Base-by-base conservation (phyloP, 106 monocot genomes). In the Apostasia ramifera region DNA sequence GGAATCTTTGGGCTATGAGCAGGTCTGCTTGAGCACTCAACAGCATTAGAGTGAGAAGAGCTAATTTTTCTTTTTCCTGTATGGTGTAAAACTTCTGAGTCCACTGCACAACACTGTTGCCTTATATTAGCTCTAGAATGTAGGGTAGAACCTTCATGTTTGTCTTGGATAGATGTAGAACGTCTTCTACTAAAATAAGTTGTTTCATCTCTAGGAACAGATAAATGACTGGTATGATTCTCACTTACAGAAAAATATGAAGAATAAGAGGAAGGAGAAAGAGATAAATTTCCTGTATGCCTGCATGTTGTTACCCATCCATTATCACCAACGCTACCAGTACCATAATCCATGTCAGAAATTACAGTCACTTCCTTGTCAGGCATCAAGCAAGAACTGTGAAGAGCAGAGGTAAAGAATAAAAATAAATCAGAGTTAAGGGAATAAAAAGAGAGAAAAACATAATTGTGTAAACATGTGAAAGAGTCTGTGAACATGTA, bases 11-110 rank as follows among this genome's bases (percentile, higher is more conserved):
- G 26, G 48, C 57, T 66, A 57, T 59, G 55, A 71, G 59, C 59
- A 71, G 47, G 48, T 44, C 84, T 81, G 71, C 76, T 84, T 2
- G 90, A 86, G 47, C 71, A 78, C 71, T 87, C 85, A 44, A 73
- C 82, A 55, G 51, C 6, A 57, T 38, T 61, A 50, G 39, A 45
- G 48, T 39, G 67, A 43, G 52, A 14, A 11, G 81, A 79, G 63
- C 74, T 66, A 37, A 46, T 59, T 61, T 84, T 87, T 55, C 91
- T 59, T 69, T 86, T 91, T 51, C 84, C 77, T 50, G 55, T 80
- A 38, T 40, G 37, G 50, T 68, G 58, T 69, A 61, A 7, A 67
- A 15, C 51, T 49, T 84, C 67, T 66, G 47, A 74, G 63, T 57
- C 57, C 61, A 56, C 54, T 45, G 70, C 41, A 5, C 37, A 10